Base-by-base conservation (phyloP, 1,284 basidiomycete species). In the Tilletia indica region DNA sequence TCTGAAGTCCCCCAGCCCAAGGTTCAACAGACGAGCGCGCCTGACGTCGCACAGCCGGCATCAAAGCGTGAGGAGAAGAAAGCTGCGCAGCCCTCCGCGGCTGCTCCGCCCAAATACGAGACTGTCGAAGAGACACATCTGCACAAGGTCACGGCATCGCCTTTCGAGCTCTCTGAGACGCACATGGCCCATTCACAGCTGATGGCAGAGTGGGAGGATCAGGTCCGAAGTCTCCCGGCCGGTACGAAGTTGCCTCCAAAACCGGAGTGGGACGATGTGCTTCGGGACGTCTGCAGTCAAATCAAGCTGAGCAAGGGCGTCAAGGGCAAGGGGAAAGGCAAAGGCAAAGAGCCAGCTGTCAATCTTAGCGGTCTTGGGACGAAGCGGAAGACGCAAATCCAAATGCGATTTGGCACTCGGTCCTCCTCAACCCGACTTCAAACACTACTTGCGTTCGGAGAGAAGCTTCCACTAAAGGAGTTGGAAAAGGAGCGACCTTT, bases 81-180 rank as follows among this genome's bases (percentile, higher is more conserved):
- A 45, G 9, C 6, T 9, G 42, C 14, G 9, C 6, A 45, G 3
- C 42, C 42, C 6, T 14, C 14, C 42, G 42, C 14, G 6, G 9
- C 6, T 14, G 1, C 42, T 8, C 42, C 42, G 36, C 19, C 36
- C 36, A 38, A 42, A 36, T 64, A 39, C 34, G 61, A 64, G 61
- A 64, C 61, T 12, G 61, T 64, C 14, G 36, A 64, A 34, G 36
- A 38, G 36, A 64, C 61, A 14, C 61, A 64, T 42, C 36, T 38
- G n/a, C 61, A 64, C 61, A 64, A 64, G 34, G 38, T 64, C 36
- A 16, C 34, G 4, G 31, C 61, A 6, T 64, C 61, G 16, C 36
- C 39, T 14, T n/a, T 64, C 34, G 61, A 64, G 61, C 36, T 64
- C 31, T 64, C 61, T 6, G 61, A 64, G n/a, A 42, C 61, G 19